Conservation (phyloP, 768 basidiomycete genomes). For the Crassisporium funariophilum region DNA sequence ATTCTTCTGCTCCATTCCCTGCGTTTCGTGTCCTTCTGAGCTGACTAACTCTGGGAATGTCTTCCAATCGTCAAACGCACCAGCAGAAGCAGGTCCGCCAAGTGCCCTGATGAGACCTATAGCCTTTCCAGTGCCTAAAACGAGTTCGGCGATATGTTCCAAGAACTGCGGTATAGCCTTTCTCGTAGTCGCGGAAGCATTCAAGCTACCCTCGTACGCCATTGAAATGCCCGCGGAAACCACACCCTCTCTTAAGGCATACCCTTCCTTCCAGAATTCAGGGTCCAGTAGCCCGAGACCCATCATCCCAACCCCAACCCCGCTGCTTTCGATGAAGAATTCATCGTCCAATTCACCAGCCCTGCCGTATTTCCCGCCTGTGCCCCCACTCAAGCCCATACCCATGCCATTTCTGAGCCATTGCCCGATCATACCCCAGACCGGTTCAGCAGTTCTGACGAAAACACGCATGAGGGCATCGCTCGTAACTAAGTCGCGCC, state of each 20-base stretch:
- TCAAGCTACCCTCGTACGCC: constrained; percentile 19
- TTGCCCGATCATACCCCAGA: constrained; percentile 70
- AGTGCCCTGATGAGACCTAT: constrained; percentile 73
- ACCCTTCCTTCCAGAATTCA: constrained; percentile 82
- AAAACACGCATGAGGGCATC: constrained; percentile 65
- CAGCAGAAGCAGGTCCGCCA: constrained; percentile 33
- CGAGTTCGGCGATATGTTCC: constrained; percentile 53
- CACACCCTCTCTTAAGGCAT: constrained; percentile 50
- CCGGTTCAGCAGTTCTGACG: constrained; percentile 61
- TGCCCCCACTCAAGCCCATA: constrained; percentile 35
- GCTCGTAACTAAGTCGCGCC: constrained; percentile 57
- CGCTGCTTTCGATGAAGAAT: constrained; percentile 80
- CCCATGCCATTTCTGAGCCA: constrained; percentile 82
- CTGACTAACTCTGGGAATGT: constrained; percentile 45
- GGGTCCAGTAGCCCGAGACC: constrained; percentile 59
- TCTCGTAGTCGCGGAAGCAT: constrained; percentile 22
- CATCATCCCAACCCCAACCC: constrained; percentile 51
- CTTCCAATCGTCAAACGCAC: constrained; percentile 38
- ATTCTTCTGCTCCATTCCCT: constrained; percentile 8
- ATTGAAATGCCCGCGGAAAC: constrained; percentile 19
- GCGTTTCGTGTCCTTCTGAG: constrained; percentile 18
- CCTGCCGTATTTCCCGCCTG: constrained; percentile 18
- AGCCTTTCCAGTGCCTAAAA: constrained; percentile 75
- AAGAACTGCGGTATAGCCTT: constrained; percentile 62
- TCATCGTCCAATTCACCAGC: constrained; percentile 62